phyloP scores from a whole-genome alignment of 139 green algal genomes.

The Eudorina sp. region DNA sequence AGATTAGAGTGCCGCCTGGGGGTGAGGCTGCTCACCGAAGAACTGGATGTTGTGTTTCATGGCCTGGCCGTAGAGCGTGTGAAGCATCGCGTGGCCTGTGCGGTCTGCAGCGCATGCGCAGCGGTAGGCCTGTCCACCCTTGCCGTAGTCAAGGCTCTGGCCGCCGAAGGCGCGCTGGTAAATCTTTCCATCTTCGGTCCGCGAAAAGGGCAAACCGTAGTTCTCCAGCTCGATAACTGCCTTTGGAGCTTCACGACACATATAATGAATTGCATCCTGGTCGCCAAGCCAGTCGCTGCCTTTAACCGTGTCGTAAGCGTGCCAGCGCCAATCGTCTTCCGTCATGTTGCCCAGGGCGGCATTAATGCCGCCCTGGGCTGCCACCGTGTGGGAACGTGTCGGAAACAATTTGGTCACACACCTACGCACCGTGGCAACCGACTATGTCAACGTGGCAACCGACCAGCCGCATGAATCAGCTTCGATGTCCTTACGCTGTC shows the following conservation, averaged over 20 bases:
- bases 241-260: constrained; percentile 93
- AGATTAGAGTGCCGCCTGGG: no score
- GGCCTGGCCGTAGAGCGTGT: constrained; percentile 96
- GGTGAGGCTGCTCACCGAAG: constrained; percentile 86
- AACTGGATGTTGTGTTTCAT: constrained; percentile 99
- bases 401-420: constrained; percentile 99
- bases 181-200: constrained; percentile 99
- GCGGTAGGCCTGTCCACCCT: constrained; percentile 89
- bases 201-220: constrained; percentile 97
- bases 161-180: constrained; percentile 99
- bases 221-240: constrained; percentile 99
- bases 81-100: constrained; percentile 99
- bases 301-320: constrained; percentile 99
- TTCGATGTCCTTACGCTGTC: constrained; percentile 86
- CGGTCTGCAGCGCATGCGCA: constrained; percentile 95
- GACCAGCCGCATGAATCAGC: not conserved
- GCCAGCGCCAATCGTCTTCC: constrained; percentile 99
- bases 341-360: constrained; percentile 99
- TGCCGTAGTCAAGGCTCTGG: constrained; percentile 96
- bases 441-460: constrained; percentile 30
- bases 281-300: constrained; percentile 98
- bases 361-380: constrained; percentile 99
- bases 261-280: constrained; percentile 89
- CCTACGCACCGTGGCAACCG: constrained; percentile 60
- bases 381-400: constrained; percentile 98